Base-by-base conservation (phyloP, 495 filamentous ascomycete species). In the Aspergillus indologenus region DNA sequence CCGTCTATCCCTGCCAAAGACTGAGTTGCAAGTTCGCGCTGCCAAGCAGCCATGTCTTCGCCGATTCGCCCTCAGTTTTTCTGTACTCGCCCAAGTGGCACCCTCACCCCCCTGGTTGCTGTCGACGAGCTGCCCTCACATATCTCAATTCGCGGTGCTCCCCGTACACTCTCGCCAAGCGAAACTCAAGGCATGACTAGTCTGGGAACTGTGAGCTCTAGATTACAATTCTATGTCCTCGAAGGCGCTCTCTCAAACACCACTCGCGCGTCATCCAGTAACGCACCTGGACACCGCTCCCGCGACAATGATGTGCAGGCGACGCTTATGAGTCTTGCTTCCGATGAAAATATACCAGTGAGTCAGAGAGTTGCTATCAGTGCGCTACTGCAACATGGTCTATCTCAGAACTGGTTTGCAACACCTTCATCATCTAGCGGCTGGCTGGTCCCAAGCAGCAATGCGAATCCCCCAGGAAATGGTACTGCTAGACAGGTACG, bases 91-190 rank as follows among this genome's bases (percentile, higher is more conserved):
- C 77, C 79, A 17, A 76, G 85, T 59, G 85, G 85, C 50, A 70
- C 65, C 17, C 71, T 82, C 55, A 87, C 85, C 14, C 84, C 85
- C 0, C 75, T 92, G 12, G 71, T 90, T 40, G 83, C 86, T 0
- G 77, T 84, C 0, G 89, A 90, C 62, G 82, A 89, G 70, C 69
- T 90, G 5, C 85, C 84, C 0, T 45, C 70, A 6, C 57, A 63
- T 11, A 42, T 81, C 44, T 47, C 56, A 0, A 65, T 83, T 29
- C 66, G 62, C 29, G 78, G 71, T 8, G 63, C 75, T 12, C 57
- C 75, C 21, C 71, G 73, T 22, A 59, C 21, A 6, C 47, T 81
- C 14, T 65, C 63, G 47, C 40, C 67, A 4, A 61, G 61, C 40
- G 74, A 80, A 1, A 79, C 75, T 15, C 64, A 74, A 18, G 76